Evolutionary conservation across 495 filamentous ascomycete species (phyloP).

Genomic region (Talaromyces nanjingensis): DNA sequence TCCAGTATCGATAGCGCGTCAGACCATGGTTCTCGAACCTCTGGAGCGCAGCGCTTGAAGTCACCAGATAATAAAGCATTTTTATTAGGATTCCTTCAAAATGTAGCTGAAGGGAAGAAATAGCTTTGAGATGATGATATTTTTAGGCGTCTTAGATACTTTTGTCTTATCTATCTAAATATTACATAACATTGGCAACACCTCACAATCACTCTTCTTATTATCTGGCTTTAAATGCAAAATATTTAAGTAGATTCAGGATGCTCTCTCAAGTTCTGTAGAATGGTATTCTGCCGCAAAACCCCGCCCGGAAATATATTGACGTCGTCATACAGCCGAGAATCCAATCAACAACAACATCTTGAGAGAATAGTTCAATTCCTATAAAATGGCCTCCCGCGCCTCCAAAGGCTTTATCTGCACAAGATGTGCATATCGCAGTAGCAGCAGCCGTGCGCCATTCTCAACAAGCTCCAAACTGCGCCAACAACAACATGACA

Average conservation of each 20-base stretch:
- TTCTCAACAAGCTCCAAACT: slow-evolving; percentile 27
- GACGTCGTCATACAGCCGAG: neutral
- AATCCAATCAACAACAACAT: neutral
- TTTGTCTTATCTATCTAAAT: neutral
- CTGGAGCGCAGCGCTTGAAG: slow-evolving; percentile 41
- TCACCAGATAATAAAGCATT: slow-evolving; percentile 69
- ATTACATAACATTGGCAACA: neutral
- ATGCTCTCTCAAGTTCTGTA: no score
- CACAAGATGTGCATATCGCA: slow-evolving; percentile 16
- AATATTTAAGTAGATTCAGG: no score
- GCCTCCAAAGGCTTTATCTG: slow-evolving; percentile 19
- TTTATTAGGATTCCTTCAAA: slow-evolving; percentile 66
- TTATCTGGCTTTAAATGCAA: neutral
- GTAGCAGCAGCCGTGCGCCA: slow-evolving; percentile 11
- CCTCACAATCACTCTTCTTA: neutral
- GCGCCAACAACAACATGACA: slow-evolving; percentile 13
- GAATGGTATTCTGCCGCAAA: slow-evolving; percentile 27
- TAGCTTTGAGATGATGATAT: slow-evolving; percentile 10
- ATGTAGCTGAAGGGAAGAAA: slow-evolving; percentile 44
- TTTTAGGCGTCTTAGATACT: neutral
- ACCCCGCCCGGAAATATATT: slow-evolving; percentile 17
- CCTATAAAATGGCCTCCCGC: slow-evolving; percentile 28
- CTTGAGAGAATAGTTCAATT: neutral
- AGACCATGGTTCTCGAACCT: slow-evolving; percentile 38
- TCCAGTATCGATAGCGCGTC: slow-evolving; percentile 32